Conservation (phyloP, 805 yeast genomes). For the Yueomyces sp. region DNA sequence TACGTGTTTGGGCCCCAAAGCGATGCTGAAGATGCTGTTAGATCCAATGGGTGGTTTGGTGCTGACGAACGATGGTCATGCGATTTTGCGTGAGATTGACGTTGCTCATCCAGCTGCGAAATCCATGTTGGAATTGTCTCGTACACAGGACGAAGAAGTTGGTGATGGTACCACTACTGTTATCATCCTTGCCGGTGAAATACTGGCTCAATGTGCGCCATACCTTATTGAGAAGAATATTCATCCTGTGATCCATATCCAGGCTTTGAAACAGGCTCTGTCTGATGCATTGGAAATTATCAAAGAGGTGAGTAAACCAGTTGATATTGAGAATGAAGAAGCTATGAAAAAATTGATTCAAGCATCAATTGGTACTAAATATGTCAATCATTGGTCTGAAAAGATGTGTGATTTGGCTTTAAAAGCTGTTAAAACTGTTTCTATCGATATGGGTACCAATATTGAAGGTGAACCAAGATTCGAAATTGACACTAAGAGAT, state of each 20-base stretch:
- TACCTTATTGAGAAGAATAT: constrained; percentile 81
- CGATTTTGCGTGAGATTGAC: constrained; percentile 91
- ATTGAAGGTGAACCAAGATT: constrained; percentile 39
- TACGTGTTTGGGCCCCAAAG: constrained; percentile 97
- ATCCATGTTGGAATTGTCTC: constrained; percentile 89
- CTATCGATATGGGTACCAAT: constrained; percentile 34
- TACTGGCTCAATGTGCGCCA: constrained; percentile 88
- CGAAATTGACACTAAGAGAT: constrained; percentile 88
- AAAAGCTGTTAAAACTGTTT: constrained; percentile 76
- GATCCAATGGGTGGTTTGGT: constrained; percentile 95
- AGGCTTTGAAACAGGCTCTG: constrained; percentile 83
- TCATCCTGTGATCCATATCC: constrained; percentile 93
- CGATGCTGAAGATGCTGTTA: constrained; percentile 93
- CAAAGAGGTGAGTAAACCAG: constrained; percentile 68
- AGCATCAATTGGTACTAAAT: constrained; percentile 93
- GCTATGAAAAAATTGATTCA: constrained; percentile 79
- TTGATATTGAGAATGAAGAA: constrained; percentile 69
- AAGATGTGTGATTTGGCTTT: constrained; percentile 84
- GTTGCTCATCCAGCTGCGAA: constrained; percentile 99
- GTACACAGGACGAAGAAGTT: constrained; percentile 97
- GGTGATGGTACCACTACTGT: constrained; percentile 99
- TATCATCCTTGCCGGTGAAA: constrained; percentile 92
- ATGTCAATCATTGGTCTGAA: constrained; percentile 79
- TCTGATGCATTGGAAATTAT: constrained; percentile 83
- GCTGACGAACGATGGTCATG: constrained; percentile 96